phyloP scores from a whole-genome alignment of 768 basidiomycete genomes.

The Cyclocybe aegerita region DNA sequence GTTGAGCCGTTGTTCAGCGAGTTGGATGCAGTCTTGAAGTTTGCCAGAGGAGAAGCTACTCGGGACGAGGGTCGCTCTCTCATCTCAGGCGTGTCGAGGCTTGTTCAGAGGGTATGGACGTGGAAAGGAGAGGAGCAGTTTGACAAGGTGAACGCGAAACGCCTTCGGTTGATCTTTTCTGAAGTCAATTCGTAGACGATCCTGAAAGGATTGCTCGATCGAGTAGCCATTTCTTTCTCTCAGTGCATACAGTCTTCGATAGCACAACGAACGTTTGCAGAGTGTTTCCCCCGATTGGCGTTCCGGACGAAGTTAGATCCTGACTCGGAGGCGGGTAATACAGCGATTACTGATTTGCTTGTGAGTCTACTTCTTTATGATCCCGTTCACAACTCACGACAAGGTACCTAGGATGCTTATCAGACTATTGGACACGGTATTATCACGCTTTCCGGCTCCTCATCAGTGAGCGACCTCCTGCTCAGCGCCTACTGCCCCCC shows the following conservation, averaged over 20 bases:
- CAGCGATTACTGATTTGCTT: constrained; percentile 32
- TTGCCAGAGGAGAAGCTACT: constrained; percentile 22
- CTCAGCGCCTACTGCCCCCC: constrained; percentile 33
- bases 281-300: constrained; percentile 44
- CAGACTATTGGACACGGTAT: constrained; percentile 26
- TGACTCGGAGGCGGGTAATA: constrained; percentile 41
- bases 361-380: constrained; percentile 29
- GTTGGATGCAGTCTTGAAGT: constrained; percentile 28
- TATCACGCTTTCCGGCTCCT: constrained; percentile 11
- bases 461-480: constrained; percentile 34
- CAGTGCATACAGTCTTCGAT: constrained; percentile 40
- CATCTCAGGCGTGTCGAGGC: constrained; percentile 25
- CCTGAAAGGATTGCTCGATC: constrained; percentile 19
- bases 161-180: not conserved
- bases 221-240: constrained; percentile 23
- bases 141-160: constrained; percentile 23
- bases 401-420: constrained; percentile 33
- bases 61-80: constrained; percentile 31
- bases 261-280: constrained; percentile 46
- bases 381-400: not conserved
- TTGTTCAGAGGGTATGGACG: constrained; percentile 21
- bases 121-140: constrained; percentile 29
- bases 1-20: constrained; percentile 39
- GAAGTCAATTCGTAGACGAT: constrained; percentile 13
- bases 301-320: constrained; percentile 27